Percentiles rank a stretch among this genome's conserved stretches.
phyloP scores from a whole-genome alignment of 345 rosid species.

The Syzygium jambos region DNA sequence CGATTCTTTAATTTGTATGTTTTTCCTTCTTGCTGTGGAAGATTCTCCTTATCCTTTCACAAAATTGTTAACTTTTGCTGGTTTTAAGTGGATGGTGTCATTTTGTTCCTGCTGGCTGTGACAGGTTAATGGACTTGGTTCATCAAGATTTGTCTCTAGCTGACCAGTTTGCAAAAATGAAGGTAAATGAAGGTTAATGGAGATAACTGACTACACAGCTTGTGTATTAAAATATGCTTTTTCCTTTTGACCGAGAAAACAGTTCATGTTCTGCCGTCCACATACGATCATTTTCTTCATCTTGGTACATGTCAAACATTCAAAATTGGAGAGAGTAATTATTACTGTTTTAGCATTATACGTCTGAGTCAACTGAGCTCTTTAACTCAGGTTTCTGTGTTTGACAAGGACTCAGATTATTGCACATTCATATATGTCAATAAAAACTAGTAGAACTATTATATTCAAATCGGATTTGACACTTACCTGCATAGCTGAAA shows the following conservation, averaged over 20 bases:
- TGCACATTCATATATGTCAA: background rate
- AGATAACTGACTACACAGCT: background rate
- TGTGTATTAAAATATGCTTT: background rate
- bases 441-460: background rate
- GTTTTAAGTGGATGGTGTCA: background rate
- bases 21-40: background rate
- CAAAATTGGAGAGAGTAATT: background rate
- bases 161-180: constrained; percentile 74
- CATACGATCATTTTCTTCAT: background rate
- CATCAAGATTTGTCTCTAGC: constrained; percentile 90
- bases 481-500: background rate
- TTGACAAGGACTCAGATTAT: background rate
- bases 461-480: background rate
- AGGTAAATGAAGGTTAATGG: constrained; percentile 33
- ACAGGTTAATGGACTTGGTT: constrained; percentile 81
- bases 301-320: background rate
- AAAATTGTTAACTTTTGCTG: background rate
- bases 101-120: background rate
- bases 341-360: background rate
- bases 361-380: background rate
- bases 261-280: background rate
- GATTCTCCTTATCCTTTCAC: background rate
- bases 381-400: background rate
- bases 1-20: background rate
- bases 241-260: background rate